Conservation (phyloP, 73 alveolate genomes). For the Paramecium tetraurelia region DNA sequence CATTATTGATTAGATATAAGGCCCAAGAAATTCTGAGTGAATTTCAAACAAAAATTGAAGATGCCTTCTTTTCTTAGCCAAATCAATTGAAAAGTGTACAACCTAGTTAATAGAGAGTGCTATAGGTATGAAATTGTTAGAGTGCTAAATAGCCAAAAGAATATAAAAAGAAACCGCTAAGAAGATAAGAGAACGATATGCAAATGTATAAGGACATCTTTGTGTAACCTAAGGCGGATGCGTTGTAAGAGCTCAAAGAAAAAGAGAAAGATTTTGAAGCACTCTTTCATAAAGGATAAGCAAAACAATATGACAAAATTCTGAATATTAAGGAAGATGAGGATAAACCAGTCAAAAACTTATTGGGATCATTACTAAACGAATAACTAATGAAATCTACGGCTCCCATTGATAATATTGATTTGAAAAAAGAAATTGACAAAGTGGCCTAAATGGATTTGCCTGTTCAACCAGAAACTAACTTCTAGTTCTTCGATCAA, state of each 20-base stretch:
- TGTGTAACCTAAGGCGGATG: slow-evolving; percentile 59
- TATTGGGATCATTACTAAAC: not conserved
- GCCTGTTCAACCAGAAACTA: slow-evolving; percentile 40
- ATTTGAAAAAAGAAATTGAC: slow-evolving; percentile 31
- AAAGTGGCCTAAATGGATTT: slow-evolving; percentile 26
- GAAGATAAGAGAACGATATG: slow-evolving; percentile 58
- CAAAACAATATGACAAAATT: slow-evolving; percentile 58
- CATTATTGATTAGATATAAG: not conserved
- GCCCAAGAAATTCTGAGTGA: slow-evolving; percentile 52
- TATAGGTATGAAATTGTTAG: not conserved
- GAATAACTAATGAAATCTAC: slow-evolving; percentile 43
- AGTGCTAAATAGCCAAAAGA: slow-evolving; percentile 43
- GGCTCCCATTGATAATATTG: not conserved
- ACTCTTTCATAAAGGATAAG: slow-evolving; percentile 54
- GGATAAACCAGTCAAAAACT: not conserved
- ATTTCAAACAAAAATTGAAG: slow-evolving; percentile 47
- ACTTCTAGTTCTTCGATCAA: slow-evolving; percentile 85
- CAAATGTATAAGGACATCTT: slow-evolving; percentile 60
- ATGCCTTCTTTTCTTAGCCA: not conserved
- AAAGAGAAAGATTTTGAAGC: slow-evolving; percentile 64
- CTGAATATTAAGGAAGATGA: slow-evolving; percentile 48
- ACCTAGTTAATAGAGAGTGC: slow-evolving; percentile 31
- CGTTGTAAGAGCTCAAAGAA: slow-evolving; percentile 50
- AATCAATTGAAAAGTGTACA: not conserved
- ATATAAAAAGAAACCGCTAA: slow-evolving; percentile 59